Base-by-base conservation (phyloP, 2,329 filamentous ascomycete species). In the Aspergillus terreus region DNA sequence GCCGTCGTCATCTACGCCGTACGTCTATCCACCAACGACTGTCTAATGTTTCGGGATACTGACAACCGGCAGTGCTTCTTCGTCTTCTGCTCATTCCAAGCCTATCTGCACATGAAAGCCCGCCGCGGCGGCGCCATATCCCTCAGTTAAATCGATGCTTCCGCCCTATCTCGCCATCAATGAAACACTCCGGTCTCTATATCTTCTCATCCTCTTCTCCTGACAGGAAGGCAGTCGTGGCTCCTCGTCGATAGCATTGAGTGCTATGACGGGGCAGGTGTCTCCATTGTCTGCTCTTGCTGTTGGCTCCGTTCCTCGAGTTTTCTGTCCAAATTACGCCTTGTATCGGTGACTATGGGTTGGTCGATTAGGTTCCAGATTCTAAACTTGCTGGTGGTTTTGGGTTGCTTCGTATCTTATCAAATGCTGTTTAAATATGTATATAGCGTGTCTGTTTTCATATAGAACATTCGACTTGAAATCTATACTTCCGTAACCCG, bases 1-100 rank as follows among this genome's bases (percentile, higher is more conserved):
- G 90, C 92, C 40, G 92, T 97, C 40, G 78, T 90, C 47, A 86
- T 97, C 67, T 97, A 97, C 69, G 83, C 80, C 60, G 92, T 96
- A 85, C 60, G 89, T 83, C 49, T 23, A 12, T 12, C 19, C 5
- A 19, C 17, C 15, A 17, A 12, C 15, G 23, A 23, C 17, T 2
- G 38, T 15, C 17, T 52, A 2, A 32, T 32, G 6, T 25, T 12
- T 6, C 21, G 35, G 38, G 25, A 52, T 47, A 48, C 59, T 65
- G 49, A 66, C 47, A 25, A 32, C 23, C 51, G 38, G 35, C 2
- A 12, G 40, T 19, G 40, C 11, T 97, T 97, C 79, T 82, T 96
- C 51, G 80, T 95, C 46, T 96, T 95, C 76, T 97, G 92, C 74
- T 88, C 87, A 52, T 83, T 92, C 60, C 92, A 97, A 72, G 92